Evolutionary conservation across 345 rosid species (phyloP), one percentile per base, ranked within the genome.

Genomic region (Mercurialis annua): DNA sequence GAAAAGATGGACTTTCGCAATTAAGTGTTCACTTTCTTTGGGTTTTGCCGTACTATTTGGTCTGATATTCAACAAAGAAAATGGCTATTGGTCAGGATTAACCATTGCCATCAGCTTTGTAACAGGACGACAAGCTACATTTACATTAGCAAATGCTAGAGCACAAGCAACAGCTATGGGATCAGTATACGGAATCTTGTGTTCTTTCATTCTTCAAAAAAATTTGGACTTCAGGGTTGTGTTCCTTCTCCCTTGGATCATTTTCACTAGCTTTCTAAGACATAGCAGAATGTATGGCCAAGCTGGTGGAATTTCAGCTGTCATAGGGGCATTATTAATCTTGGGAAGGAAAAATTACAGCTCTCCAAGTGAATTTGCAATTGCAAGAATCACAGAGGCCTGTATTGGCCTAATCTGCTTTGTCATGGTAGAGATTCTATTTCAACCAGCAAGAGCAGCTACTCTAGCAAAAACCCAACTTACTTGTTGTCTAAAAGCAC

Each of bases 131-230:
- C 92, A 93, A 71, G 84, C 97, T 0, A 87, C 96, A 52, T 93
- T 90, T 68, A 84, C 74, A 75, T 82, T 84, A 50, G 86, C 97
- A 5, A 93, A 93, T 43, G 73, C 85, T 24, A 90, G 82, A 76
- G 92, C 92, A 15, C 98, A 90, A 77, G 98, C 97, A 61, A 89
- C 98, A n/a, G 98, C 89, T 20, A 61, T 93, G 23, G 98, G 97
- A 48, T 83, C 94, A 1, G 92, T 90, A 0, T 93, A 93, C 36
- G 98, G 97, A 56, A 96, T 90, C 24, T 20, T 90, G 55, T 92
- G 94, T 3, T 87, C 87, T 67, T 90, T 86, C 77, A 82, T 93
- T 34, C 89, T 88, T 58, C 80, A 85, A 61, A 85, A 81, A 71
- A 81, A 78, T 74, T 68, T 90, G 77, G 68, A 89, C 0, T 18